Evolutionary conservation across 2,329 filamentous ascomycete genomes (phyloP).

Genomic region (Raffaelea deltoideospora): DNA sequence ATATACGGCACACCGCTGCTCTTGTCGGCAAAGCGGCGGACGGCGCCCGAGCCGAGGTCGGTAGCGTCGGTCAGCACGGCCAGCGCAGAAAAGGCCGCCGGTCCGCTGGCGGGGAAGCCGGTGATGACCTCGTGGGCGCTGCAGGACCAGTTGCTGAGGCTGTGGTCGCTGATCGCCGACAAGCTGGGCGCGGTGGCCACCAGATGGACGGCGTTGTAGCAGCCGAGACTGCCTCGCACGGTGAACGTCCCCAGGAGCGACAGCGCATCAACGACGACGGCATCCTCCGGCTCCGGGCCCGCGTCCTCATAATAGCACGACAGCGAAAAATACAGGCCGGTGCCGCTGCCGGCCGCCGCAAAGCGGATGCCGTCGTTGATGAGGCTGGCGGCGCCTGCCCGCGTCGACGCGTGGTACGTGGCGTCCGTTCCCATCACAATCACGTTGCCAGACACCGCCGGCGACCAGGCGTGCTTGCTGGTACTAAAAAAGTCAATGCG

Average conservation of each 20-base stretch:
- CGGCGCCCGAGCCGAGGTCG: conserved; percentile 4
- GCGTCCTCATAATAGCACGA: conserved; percentile 24
- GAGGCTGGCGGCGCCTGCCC: conserved; percentile 17
- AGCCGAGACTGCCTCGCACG: conserved; percentile 21
- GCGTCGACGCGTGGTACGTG: conserved; percentile 15
- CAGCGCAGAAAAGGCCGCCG: conserved; percentile 21
- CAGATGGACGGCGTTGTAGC: conserved; percentile 24
- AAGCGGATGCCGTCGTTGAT: conserved; percentile 22
- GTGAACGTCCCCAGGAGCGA: conserved; percentile 22
- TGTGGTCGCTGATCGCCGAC: conserved; percentile 19
- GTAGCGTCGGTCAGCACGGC: conserved; percentile 20
- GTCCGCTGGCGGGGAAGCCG: conserved; percentile 19
- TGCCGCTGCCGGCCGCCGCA: conserved; percentile 7
- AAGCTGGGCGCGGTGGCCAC: conserved; percentile 19
- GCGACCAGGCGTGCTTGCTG: conserved; percentile 23
- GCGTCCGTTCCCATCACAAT: conserved; percentile 26
- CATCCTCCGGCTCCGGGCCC: too few relatives aligned
- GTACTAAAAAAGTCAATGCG: conserved; percentile 21
- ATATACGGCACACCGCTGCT: conserved; percentile 25
- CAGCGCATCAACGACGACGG: conserved; percentile 12
- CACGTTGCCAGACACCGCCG: conserved; percentile 24
- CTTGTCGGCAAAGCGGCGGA: conserved; percentile 19
- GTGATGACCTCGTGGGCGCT: conserved; percentile 26
- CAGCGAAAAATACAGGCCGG: conserved; percentile 21
- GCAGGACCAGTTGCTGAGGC: conserved; percentile 26